These are phyloP conservation scores for Suhomyces faveliae DNA, from an alignment of 805 yeast genomes.

Conservation along the genomic window DNA sequence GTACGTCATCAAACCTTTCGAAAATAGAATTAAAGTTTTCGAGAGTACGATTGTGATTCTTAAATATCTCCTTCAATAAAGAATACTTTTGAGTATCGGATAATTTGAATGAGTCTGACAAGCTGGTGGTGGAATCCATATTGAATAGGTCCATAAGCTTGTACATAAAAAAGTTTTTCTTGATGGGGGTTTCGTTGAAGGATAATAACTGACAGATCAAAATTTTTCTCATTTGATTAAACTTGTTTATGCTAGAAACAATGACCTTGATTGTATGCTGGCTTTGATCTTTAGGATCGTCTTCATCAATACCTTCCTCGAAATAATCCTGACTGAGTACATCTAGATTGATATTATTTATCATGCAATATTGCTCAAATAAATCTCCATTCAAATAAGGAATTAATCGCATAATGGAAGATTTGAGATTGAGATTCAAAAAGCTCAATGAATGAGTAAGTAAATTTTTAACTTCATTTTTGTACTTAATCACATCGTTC, in stretches of 20 bases:
- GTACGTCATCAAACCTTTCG: conserved; percentile 24
- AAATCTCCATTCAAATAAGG: conserved; percentile 37
- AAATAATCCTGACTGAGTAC: conserved; percentile 11
- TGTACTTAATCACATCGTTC: conserved; percentile 1
- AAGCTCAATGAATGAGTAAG: conserved; percentile 28
- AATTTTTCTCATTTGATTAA: conserved; percentile 38
- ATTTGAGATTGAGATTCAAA: conserved; percentile 26
- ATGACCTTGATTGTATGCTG: conserved; percentile 5
- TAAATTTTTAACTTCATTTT: conserved; percentile 12
- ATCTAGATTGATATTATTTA: conserved; percentile 34
- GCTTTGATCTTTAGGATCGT: background rate
- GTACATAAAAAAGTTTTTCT: conserved; percentile 30
- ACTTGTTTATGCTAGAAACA: conserved; percentile 19
- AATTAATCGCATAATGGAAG: conserved; percentile 28
- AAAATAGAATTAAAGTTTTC: conserved; percentile 22
- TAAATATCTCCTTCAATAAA: conserved; percentile 19
- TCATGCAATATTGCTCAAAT: conserved; percentile 38
- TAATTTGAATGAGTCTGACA: background rate
- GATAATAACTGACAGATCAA: conserved; percentile 40
- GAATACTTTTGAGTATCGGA: conserved; percentile 16
- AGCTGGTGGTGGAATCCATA: conserved; percentile 2
- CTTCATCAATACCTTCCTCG: conserved; percentile 8
- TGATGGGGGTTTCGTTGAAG: conserved; percentile 27
- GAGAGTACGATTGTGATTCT: conserved; percentile 22
- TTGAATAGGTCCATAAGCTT: conserved; percentile 24